These are phyloP conservation scores for Diaporthe humulicola DNA, from an alignment of 2,329 filamentous ascomycete species.

Conservation along the genomic window DNA sequence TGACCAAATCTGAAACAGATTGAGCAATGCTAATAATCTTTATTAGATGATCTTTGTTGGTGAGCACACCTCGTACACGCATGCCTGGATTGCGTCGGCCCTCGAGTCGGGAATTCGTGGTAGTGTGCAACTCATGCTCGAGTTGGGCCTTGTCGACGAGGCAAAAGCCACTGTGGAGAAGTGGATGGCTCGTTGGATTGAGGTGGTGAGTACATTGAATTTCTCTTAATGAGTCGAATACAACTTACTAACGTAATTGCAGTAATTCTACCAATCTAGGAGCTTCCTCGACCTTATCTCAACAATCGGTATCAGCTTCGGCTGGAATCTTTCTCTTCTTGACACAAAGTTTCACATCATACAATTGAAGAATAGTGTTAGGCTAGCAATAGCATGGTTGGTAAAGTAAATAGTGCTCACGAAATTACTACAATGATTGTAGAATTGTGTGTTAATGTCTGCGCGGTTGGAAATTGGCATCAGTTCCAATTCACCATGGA, in stretches of 20 bases:
- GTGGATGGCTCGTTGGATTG: constrained; percentile 79
- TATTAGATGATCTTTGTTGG: constrained; percentile 70
- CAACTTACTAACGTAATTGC: neutral
- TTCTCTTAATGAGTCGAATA: rapidly evolving
- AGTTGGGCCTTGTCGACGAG: constrained; percentile 77
- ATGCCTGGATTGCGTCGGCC: constrained; percentile 78
- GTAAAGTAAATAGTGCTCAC: neutral
- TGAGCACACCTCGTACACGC: constrained; percentile 79
- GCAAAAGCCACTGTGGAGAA: constrained; percentile 73
- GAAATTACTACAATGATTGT: neutral
- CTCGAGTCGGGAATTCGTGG: constrained; percentile 77
- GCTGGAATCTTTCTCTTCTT: neutral
- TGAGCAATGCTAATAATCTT: neutral
- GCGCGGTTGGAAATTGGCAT: too few relatives aligned
- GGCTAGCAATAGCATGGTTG: neutral
- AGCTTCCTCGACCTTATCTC: neutral
- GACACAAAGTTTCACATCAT: neutral
- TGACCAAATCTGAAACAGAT: rapidly evolving
- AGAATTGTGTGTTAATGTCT: too few relatives aligned
- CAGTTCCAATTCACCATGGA: too few relatives aligned
- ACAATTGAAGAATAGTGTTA: neutral
- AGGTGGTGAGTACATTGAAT: constrained; percentile 48
- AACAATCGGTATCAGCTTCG: neutral
- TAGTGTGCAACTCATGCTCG: constrained; percentile 73
- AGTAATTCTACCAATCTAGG: too few relatives aligned